These are phyloP conservation scores for Suhomyces xylopsoci DNA, from an alignment of 805 yeast genomes.

Conservation along the genomic window DNA sequence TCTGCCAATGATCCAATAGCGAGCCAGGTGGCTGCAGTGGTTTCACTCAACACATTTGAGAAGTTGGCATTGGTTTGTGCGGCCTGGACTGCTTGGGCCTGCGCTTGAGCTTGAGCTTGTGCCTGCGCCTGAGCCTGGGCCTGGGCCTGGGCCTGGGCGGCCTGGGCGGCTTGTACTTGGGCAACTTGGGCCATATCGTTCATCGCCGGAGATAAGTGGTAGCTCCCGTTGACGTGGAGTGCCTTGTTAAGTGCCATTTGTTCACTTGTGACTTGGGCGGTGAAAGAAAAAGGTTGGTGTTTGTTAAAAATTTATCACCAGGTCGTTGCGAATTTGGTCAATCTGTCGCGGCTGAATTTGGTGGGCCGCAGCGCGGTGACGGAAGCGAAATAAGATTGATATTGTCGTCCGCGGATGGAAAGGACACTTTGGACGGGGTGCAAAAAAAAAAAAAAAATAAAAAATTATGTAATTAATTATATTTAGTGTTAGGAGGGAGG, in stretches of 20 bases:
- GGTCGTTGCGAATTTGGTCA: constrained; percentile 2
- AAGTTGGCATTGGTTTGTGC: constrained; percentile 3
- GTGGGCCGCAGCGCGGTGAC: constrained; percentile 3
- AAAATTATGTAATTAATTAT: background rate
- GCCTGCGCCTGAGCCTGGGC: constrained; percentile 6
- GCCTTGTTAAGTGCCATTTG: constrained; percentile 8
- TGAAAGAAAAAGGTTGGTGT: background rate
- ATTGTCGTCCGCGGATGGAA: constrained; percentile 1
- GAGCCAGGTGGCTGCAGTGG: constrained; percentile 82
- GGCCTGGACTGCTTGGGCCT: background rate
- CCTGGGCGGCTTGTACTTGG: background rate
- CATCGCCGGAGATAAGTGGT: constrained; percentile 5
- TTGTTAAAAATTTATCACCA: background rate
- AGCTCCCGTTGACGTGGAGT: constrained; percentile 6
- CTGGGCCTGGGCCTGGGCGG: constrained; percentile 3
- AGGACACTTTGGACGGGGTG: background rate
- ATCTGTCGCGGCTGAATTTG: constrained; percentile 1
- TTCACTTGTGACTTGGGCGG: background rate
- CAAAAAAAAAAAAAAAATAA: background rate
- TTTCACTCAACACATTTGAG: constrained; percentile 33
- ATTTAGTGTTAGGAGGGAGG: background rate
- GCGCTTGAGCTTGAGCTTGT: constrained; percentile 3
- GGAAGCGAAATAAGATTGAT: constrained; percentile 4
- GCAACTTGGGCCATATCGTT: constrained; percentile 10
- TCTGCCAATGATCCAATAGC: constrained; percentile 90